phyloP scores from a whole-genome alignment of 2,329 filamentous ascomycete genomes.

The Torrubiella hemipterigena region DNA sequence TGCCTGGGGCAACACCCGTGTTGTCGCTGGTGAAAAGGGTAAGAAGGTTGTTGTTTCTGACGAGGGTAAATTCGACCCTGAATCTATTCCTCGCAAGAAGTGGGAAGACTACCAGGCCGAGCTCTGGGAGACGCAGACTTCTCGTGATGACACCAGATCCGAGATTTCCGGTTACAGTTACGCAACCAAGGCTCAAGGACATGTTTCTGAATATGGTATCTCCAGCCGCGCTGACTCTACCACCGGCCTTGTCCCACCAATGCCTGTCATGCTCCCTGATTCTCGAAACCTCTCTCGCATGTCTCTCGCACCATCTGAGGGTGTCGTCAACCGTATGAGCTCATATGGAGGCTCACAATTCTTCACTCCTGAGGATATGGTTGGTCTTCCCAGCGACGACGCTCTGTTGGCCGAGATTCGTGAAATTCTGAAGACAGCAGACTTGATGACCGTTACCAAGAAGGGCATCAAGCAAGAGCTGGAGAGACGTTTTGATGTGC shows the following conservation, averaged over 20 bases:
- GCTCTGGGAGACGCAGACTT: slow-evolving; percentile 87
- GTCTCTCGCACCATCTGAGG: slow-evolving; percentile 69
- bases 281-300: slow-evolving; percentile 48
- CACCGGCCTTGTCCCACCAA: slow-evolving; percentile 28
- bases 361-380: slow-evolving; percentile 54
- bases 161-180: slow-evolving; percentile 93
- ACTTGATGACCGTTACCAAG: slow-evolving; percentile 97
- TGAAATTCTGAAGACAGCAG: slow-evolving; percentile 80
- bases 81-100: slow-evolving; percentile 88
- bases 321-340: slow-evolving; percentile 45
- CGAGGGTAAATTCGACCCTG: slow-evolving; percentile 94
- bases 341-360: slow-evolving; percentile 49
- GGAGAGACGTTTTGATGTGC: slow-evolving; percentile 78
- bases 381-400: slow-evolving; percentile 75
- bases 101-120: slow-evolving; percentile 99
- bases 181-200: slow-evolving; percentile 66
- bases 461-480: slow-evolving; percentile 94
- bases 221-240: slow-evolving; percentile 45
- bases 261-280: slow-evolving; percentile 41
- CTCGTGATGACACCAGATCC: slow-evolving; percentile 70
- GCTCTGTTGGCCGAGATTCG: slow-evolving; percentile 86
- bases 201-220: slow-evolving; percentile 59
- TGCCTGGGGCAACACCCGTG: slow-evolving; percentile 96
- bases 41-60: slow-evolving; percentile 89
- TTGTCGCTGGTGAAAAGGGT: slow-evolving; percentile 88